A percentile compares a stretch with the other conserved stretches of the same genome.
Evolutionary conservation across 108 stramenopile genomes (phyloP).

Genomic region (Fragilariopsis cylindrus): DNA sequence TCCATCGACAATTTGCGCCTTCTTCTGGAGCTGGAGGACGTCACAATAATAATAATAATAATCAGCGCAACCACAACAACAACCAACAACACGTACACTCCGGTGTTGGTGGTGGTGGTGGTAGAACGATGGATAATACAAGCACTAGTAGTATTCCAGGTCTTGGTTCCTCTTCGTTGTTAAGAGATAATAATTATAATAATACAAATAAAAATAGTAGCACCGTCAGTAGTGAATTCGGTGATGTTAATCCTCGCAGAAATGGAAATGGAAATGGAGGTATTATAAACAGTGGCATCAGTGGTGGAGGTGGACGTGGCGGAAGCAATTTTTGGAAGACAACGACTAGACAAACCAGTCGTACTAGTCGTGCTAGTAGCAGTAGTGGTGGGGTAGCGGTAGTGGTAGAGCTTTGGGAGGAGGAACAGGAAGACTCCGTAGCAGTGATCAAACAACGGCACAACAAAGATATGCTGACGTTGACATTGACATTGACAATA

Average conservation of each 20-base stretch:
- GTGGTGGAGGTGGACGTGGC: background rate
- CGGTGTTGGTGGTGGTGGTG: no score
- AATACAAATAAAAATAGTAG: no score
- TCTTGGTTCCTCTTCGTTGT: no score
- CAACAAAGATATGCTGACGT: background rate
- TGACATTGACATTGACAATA: background rate
- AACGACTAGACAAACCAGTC: background rate
- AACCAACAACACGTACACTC: background rate
- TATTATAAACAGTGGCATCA: no score
- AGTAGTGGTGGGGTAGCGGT: background rate
- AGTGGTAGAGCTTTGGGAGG: background rate
- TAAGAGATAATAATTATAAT: no score
- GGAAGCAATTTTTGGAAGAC: conserved; percentile 12
- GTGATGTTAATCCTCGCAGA: no score
- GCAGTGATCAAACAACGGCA: background rate
- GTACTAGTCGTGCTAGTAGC: background rate
- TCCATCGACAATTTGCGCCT: conserved; percentile 31
- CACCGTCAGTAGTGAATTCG: no score
- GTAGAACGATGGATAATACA: no score
- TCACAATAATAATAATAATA: background rate
- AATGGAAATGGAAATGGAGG: no score
- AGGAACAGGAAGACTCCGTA: background rate
- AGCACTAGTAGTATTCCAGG: no score
- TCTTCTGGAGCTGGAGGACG: conserved; percentile 7
- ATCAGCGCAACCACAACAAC: background rate